Percentiles rank a stretch among this genome's conserved stretches.
Evolutionary conservation across 139 green algal species (phyloP).

Genomic region (Chlorella ohadii): DNA sequence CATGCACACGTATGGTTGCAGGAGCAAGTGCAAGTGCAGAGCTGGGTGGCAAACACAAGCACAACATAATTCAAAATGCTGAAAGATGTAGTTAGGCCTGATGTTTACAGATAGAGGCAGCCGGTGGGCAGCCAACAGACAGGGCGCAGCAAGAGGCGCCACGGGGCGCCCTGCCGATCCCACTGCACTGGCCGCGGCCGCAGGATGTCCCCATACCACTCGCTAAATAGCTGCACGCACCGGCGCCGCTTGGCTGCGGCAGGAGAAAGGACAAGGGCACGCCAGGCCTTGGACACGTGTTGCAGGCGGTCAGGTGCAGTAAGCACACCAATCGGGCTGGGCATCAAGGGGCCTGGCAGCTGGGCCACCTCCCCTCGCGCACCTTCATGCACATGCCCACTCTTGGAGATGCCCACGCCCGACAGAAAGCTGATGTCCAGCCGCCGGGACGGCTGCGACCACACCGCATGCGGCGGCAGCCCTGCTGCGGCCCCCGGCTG

Average conservation of each 20-base stretch:
- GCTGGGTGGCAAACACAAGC: too few relatives aligned
- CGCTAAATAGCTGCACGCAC: background rate
- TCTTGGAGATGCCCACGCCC: background rate
- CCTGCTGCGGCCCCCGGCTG: background rate
- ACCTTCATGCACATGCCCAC: background rate
- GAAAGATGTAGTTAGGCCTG: too few relatives aligned
- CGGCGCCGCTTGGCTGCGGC: background rate
- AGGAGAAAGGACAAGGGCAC: background rate
- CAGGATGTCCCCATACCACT: constrained; percentile 18
- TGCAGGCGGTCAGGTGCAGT: too few relatives aligned
- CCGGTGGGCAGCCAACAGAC: background rate
- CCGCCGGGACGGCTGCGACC: background rate
- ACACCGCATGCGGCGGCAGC: background rate
- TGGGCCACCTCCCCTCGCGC: background rate
- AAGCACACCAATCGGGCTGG: too few relatives aligned
- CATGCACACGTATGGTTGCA: too few relatives aligned
- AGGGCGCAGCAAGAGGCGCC: background rate
- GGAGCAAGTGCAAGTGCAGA: too few relatives aligned
- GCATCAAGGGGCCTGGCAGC: background rate
- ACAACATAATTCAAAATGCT: too few relatives aligned
- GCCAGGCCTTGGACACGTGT: too few relatives aligned
- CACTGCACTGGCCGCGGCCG: background rate
- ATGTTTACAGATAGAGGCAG: background rate
- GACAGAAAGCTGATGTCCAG: constrained; percentile 10
- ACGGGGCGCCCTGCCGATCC: background rate